Evolutionary conservation across 148 eudicot species (phyloP).

Genomic region (Talinum fruticosum): DNA sequence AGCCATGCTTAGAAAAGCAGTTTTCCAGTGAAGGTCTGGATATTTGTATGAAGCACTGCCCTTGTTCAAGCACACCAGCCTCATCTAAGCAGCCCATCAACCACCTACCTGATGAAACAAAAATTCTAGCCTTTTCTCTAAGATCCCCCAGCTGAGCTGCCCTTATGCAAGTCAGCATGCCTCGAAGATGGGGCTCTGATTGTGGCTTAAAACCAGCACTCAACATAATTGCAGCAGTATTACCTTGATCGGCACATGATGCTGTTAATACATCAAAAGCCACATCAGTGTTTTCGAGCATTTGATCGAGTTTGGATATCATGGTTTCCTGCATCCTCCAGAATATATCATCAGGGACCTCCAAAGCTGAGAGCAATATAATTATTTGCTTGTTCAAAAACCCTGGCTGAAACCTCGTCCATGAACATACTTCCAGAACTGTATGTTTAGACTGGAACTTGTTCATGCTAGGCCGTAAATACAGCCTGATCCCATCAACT

Average conservation of each 20-base stretch:
- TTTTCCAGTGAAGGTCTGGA: slow-evolving; percentile 64
- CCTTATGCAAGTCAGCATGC: slow-evolving; percentile 76
- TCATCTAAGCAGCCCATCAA: slow-evolving; percentile 94
- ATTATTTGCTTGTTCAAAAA: slow-evolving; percentile 81
- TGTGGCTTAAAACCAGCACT: slow-evolving; percentile 82
- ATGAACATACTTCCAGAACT: slow-evolving; percentile 78
- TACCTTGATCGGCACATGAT: slow-evolving; percentile 77
- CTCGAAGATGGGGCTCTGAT: slow-evolving; percentile 71
- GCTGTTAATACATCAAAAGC: slow-evolving; percentile 70
- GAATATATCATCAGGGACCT: slow-evolving; percentile 60
- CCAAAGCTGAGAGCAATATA: slow-evolving; percentile 66
- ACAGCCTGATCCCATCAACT: slow-evolving; percentile 39
- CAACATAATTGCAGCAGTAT: slow-evolving; percentile 86
- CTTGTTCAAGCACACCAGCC: slow-evolving; percentile 65
- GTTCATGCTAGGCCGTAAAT: slow-evolving; percentile 70
- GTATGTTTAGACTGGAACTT: slow-evolving; percentile 69
- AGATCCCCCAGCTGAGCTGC: slow-evolving; percentile 77
- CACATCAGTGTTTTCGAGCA: slow-evolving; percentile 53
- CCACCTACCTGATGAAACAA: slow-evolving; percentile 78
- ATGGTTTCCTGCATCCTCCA: slow-evolving; percentile 74
- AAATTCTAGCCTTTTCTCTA: slow-evolving; percentile 75
- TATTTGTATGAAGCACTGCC: slow-evolving; percentile 80
- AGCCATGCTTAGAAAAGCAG: slow-evolving; percentile 67
- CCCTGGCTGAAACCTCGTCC: slow-evolving; percentile 89
- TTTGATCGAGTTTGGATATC: slow-evolving; percentile 57